Base-by-base conservation (phyloP, 106 monocot genomes). In the Iris macrosiphon region DNA sequence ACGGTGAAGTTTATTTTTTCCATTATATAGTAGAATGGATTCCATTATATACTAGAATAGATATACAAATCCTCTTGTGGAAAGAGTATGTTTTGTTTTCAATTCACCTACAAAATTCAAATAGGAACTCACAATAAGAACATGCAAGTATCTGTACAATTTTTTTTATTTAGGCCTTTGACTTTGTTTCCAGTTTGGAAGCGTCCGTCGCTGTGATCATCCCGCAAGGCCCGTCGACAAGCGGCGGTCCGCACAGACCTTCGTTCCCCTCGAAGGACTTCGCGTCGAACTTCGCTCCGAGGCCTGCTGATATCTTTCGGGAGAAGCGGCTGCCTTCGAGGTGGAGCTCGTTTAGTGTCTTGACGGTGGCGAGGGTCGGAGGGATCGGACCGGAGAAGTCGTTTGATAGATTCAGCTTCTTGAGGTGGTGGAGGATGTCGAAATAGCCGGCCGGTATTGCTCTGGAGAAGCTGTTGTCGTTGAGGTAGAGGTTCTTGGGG, bases 401-500 rank as follows among this genome's bases (percentile, higher is more conserved):
- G 69, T 45, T 25, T 53, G 75, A 80, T 18, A 94, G 57, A 59
- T 65, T 78, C 56, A 94, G 37, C 66, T 79, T 81, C 79, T 81
- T 81, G 19, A 94, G 70, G 31, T 64, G 72, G 27, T n/a, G 12
- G 61, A 83, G 49, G 32, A 24, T 41, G 31, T 41, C 27, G 75
- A 94, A 88, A 64, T 64, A 67, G 19, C 51, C 61, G 17, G 49
- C 67, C 4, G 67, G 69, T 43, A 95, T 67, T 19, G 1, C 4
- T 18, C 89, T 89, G 38, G 70, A 54, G 71, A 95, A 82, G 28
- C 12, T 48, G 69, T 89, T 95, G 41, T 58, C 18, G 23, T 81
- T 71, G 41, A 95, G 56, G 71, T 62, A 89, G 8, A 95, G 33
- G 34, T 76, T 55, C 35, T 65, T 78, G 41, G 94, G 94, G 35